Conservation (phyloP, 148 eudicot species). For the Dysphania ambrosioides region DNA sequence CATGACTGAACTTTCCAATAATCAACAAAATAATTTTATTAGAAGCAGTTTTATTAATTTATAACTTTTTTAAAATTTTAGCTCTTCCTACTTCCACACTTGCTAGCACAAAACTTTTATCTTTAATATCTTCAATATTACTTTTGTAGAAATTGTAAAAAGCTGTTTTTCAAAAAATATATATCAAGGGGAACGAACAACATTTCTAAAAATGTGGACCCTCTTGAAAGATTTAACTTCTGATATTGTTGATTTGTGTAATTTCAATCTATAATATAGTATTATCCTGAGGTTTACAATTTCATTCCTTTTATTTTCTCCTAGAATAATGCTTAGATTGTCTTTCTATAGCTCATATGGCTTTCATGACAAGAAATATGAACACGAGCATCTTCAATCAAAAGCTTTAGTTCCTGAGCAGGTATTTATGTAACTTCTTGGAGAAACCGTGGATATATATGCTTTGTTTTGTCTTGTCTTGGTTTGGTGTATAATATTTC, state of each 20-base stretch:
- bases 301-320: slow-evolving; percentile 1
- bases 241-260: neutral
- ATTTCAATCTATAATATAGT: neutral
- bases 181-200: no score
- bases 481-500: neutral
- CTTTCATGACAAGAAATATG: slow-evolving; percentile 70
- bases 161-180: no score
- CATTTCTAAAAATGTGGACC: no score
- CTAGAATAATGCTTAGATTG: slow-evolving; percentile 1
- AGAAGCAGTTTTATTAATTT: no score
- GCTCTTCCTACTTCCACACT: no score
- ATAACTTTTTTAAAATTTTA: no score
- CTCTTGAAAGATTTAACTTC: neutral
- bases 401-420: slow-evolving; percentile 70
- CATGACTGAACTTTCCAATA: no score
- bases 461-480: neutral
- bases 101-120: no score
- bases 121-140: no score
- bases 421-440: slow-evolving; percentile 41
- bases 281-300: neutral
- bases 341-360: slow-evolving; percentile 61
- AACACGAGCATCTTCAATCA: slow-evolving; percentile 64
- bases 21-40: no score
- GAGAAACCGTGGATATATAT: neutral
- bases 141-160: no score